Base-by-base conservation (phyloP, 768 basidiomycete species). In the Mycena pura region DNA sequence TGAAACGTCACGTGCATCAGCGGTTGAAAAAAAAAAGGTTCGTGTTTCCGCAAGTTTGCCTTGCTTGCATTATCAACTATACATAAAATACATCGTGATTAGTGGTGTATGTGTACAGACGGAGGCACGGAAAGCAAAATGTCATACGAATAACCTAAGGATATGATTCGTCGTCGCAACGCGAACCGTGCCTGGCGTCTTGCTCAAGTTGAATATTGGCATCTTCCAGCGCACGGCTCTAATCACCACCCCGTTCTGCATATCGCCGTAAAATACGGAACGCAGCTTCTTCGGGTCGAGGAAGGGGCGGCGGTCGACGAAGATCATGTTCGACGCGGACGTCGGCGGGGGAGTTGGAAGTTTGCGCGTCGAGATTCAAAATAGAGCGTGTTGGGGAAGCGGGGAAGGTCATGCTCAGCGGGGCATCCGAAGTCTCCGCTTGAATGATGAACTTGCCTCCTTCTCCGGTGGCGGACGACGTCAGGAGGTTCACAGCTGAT, bases 361-460 rank as follows among this genome's bases (percentile, higher is more conserved):
- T 75, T 9, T 49, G 50, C 8, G 65, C 72, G 15, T 50, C 41
- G 51, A 73, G 49, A 49, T 55, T 57, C 9, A 77, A 67, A 17
- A 58, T 48, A 25, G 74, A 70, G 59, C 69, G 68, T 11, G 71
- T 58, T 6, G 77, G 73, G 8, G 72, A 72, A 25, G 57, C 40
- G 24, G 68, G 62, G 60, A 75, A 64, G 34, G 57, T 48, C 31
- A 77, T 48, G 4, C 49, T 27, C 31, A 74, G 55, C 17, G 71
- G 73, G 5, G 46, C 69, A 67, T 78, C 76, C 22, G 58, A 47
- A n/a, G 74, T 73, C 25, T 57, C 62, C 1, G 71, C 69, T 27
- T 51, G 57, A 38, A 76, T 67, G n/a, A 50, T 50, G 73, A 74
- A 78, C 17, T 60, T 48, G 15, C 76, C 76, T 57, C 72, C 73